phyloP scores from a whole-genome alignment of 805 yeast genomes.

The Groenewaldozyma tartarivorans region DNA sequence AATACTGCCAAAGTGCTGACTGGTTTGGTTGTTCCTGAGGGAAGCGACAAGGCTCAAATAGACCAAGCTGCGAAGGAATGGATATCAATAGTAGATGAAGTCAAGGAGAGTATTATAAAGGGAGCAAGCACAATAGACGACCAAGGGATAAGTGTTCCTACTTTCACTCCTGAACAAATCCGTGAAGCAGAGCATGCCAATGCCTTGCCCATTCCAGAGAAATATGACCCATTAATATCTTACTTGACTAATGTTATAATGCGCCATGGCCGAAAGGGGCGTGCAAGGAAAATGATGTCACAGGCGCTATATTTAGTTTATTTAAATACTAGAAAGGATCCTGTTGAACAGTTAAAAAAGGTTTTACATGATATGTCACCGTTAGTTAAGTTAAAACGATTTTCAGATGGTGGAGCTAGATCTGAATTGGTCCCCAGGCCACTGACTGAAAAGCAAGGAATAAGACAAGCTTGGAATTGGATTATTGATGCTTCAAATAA shows the following conservation, averaged over 20 bases:
- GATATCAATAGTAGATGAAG: constrained; percentile 33
- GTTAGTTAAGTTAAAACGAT: constrained; percentile 63
- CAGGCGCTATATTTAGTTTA: constrained; percentile 74
- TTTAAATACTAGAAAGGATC: constrained; percentile 66
- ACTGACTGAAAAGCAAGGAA: constrained; percentile 69
- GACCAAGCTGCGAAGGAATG: constrained; percentile 32
- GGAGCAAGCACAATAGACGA: constrained; percentile 22
- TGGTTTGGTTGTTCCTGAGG: constrained; percentile 8
- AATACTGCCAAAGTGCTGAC: constrained; percentile 16
- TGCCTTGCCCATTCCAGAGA: constrained; percentile 47
- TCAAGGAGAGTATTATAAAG: constrained; percentile 30
- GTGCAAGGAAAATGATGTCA: constrained; percentile 63
- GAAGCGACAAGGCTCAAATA: constrained; percentile 19
- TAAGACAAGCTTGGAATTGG: constrained; percentile 85
- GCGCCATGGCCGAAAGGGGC: constrained; percentile 83
- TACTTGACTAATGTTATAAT: constrained; percentile 79
- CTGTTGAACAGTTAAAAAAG: constrained; percentile 63
- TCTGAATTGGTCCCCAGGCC: constrained; percentile 75
- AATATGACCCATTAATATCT: constrained; percentile 60
- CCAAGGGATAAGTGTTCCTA: constrained; percentile 20
- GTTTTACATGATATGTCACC: constrained; percentile 81
- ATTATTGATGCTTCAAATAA: constrained; percentile 74
- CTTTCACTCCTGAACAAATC: constrained; percentile 56
- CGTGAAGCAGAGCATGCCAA: constrained; percentile 44
- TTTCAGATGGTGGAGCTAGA: constrained; percentile 80